Evolutionary conservation across 305 asterid genomes (phyloP), one percentile per base, ranked within the genome.

Genomic region (Solanum aculeatissimum): DNA sequence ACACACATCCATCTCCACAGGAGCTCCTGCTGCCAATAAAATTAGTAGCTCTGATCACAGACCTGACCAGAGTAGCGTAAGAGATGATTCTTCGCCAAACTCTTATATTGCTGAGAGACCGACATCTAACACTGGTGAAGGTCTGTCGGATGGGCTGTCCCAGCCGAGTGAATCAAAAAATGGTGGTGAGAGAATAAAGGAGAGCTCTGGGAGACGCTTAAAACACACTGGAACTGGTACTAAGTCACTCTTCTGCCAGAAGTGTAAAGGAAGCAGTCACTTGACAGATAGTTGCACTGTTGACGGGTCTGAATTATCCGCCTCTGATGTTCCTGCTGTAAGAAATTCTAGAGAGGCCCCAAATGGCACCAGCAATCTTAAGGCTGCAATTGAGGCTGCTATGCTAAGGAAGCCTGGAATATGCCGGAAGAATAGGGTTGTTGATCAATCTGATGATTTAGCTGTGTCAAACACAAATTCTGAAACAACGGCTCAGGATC

Each of bases 331-430:
- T 83, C 60, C 94, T 86, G 75, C 90, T 87, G 84, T 84, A 65
- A 96, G 88, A 89, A 84, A 85, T 87, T 85, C 91, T 77, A 90
- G 92, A 87, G 97, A 89, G 63, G 83, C 29, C 11, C 69, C 53
- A 54, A 86, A 84, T 84, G 94, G 91, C 86, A 88, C 87, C 83
- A 91, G 89, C 88, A 89, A 88, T 85, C 87, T 95, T 84, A 96
- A 92, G 89, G 98, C 94, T 87, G 98, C 98, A 88, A 89, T 95
- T 86, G 95, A 95, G 89, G 98, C 98, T 84, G 98, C 98, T 69
- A 90, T 90, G 90, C 92, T 91, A 80, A 94, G 88, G 90, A 96
- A 94, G 88, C 98, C 98, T 13, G 97, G 93, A 82, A 88, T 93
- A 83, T 92, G 85, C 87, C 85, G 92, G 79, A 95, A 88, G 89